Conservation (phyloP, 2,329 filamentous ascomycete genomes). For the Hortaea werneckii region DNA sequence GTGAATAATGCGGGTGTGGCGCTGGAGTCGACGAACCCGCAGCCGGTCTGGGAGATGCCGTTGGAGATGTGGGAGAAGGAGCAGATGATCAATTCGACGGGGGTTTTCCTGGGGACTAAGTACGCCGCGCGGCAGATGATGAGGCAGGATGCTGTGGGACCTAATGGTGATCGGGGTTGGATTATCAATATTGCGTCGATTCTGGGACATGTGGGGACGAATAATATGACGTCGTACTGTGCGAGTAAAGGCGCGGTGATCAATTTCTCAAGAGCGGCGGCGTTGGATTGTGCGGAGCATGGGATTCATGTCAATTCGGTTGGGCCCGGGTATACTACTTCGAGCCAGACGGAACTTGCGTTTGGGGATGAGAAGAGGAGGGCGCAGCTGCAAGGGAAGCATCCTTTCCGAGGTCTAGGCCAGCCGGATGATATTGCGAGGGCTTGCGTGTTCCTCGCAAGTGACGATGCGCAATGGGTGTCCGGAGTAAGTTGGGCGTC, state of each 20-base stretch:
- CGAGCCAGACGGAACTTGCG: conserved; percentile 12
- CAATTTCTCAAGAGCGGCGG: conserved; percentile 17
- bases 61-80: conserved; percentile 36
- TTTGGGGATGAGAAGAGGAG: conserved; percentile 14
- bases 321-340: conserved; percentile 18
- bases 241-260: conserved; percentile 19
- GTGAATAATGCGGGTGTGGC: conserved; percentile 39
- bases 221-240: conserved; percentile 22
- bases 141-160: conserved; percentile 30
- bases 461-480: conserved; percentile 22
- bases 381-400: conserved; percentile 18
- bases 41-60: conserved; percentile 35
- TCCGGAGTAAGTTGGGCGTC: neutral
- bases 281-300: conserved; percentile 19
- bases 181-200: conserved; percentile 42
- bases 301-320: conserved; percentile 22
- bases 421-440: conserved; percentile 33
- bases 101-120: conserved; percentile 36
- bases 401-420: conserved; percentile 26
- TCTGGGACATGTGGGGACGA: conserved; percentile 34
- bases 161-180: conserved; percentile 36
- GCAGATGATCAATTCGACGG: conserved; percentile 26
- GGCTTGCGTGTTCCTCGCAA: conserved; percentile 37
- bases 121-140: conserved; percentile 42
- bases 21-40: conserved; percentile 24